These are phyloP conservation scores for Claviceps sp. DNA, from an alignment of 2,329 filamentous ascomycete genomes.

Conservation along the genomic window DNA sequence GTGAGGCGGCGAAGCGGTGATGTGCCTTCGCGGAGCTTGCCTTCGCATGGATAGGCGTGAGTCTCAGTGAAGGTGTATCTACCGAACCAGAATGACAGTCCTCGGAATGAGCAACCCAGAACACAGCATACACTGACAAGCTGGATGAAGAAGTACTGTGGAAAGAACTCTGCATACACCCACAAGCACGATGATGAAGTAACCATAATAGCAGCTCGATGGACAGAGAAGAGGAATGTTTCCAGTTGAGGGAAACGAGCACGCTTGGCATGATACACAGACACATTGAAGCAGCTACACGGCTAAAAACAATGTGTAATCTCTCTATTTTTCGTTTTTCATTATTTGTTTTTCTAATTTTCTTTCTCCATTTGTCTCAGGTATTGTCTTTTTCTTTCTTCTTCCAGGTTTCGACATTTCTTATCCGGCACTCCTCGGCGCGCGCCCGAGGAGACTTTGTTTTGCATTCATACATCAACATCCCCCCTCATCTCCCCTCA, in stretches of 20 bases:
- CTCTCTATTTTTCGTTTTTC: background rate
- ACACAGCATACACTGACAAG: background rate
- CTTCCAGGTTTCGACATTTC: background rate
- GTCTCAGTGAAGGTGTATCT: background rate
- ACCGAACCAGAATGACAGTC: background rate
- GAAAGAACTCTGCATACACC: too few species aligned
- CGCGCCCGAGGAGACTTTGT: too few species aligned
- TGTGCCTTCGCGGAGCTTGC: conserved; percentile 39
- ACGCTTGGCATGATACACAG: background rate
- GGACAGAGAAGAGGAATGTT: background rate
- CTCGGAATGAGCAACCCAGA: too few species aligned
- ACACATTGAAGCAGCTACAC: conserved; percentile 2
- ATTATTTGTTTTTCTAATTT: background rate
- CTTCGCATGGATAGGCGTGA: conserved; percentile 29
- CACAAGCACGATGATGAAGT: background rate
- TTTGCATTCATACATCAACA: too few species aligned
- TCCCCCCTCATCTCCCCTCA: too few species aligned
- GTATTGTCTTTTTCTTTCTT: background rate
- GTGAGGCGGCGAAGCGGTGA: conserved; percentile 41
- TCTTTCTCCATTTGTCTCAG: background rate
- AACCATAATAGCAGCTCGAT: background rate
- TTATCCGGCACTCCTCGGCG: background rate
- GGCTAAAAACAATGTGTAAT: background rate
- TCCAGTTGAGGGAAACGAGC: background rate
- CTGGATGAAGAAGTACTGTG: background rate